Evolutionary conservation across 257 asterid genomes (phyloP).

Genomic region (Fraxinus pennsylvanica): DNA sequence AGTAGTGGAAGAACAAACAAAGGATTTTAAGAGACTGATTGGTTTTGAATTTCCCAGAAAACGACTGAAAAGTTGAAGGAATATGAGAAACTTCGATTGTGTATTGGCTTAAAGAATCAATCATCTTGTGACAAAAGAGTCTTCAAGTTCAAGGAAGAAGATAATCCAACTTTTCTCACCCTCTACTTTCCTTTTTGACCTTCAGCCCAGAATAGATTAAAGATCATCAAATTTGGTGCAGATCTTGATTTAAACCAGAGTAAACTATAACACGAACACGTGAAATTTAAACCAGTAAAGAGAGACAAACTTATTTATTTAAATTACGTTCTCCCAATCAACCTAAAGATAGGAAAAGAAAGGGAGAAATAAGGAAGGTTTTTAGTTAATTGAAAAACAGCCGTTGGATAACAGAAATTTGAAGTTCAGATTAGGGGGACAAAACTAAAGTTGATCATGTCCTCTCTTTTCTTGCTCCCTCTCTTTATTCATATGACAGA

Average conservation of each 20-base stretch:
- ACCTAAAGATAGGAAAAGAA: conserved; percentile 13
- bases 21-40: conserved; percentile 42
- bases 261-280: conserved; percentile 11
- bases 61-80: conserved; percentile 53
- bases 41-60: conserved; percentile 36
- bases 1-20: conserved; percentile 44
- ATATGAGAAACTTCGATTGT: conserved; percentile 51
- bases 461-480: conserved; percentile 42
- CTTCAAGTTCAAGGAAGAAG: conserved; percentile 77
- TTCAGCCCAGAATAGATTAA: conserved; percentile 36
- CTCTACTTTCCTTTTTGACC: not conserved
- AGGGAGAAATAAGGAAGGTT: conserved; percentile 27
- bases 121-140: conserved; percentile 59
- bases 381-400: conserved; percentile 41
- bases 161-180: conserved; percentile 54
- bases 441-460: conserved; percentile 51
- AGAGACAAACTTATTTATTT: too few species aligned
- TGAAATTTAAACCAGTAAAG: too few species aligned
- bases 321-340: not conserved
- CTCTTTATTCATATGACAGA: conserved; percentile 47
- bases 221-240: conserved; percentile 35
- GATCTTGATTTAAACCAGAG: conserved; percentile 31
- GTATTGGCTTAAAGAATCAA: conserved; percentile 52
- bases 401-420: conserved; percentile 77
- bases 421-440: conserved; percentile 48